A percentile compares a stretch with the other conserved stretches of the same genome.
Conservation (phyloP, 176 grass and related monocot species). For the Typha latifolia region DNA sequence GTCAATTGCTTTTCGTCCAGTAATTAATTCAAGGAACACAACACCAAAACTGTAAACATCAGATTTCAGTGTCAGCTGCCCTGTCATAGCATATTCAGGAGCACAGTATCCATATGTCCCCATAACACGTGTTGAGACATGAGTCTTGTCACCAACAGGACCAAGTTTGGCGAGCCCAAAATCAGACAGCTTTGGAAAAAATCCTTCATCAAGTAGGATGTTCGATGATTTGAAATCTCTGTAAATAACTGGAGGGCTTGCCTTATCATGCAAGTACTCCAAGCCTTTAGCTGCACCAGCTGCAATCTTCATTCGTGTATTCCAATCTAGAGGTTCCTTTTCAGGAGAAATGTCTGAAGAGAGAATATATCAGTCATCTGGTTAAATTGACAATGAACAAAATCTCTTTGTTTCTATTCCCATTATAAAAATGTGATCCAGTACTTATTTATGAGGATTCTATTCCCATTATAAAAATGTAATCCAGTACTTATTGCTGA, state of each 20-base stretch:
- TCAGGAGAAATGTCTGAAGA: slow-evolving; percentile 13
- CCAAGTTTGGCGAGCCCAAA: slow-evolving; percentile 29
- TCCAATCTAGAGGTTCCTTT: slow-evolving; percentile 15
- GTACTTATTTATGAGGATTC: too few relatives aligned
- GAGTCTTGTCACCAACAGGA: slow-evolving; percentile 22
- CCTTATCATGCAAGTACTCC: slow-evolving; percentile 19
- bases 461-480: too few relatives aligned
- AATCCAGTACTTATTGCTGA: too few relatives aligned
- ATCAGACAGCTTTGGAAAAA: slow-evolving; percentile 18
- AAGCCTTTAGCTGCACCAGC: slow-evolving; percentile 23
- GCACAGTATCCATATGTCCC: slow-evolving; percentile 27
- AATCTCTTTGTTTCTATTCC: too few relatives aligned
- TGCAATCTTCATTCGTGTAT: slow-evolving; percentile 22
- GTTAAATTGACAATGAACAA: too few relatives aligned
- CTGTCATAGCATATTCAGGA: slow-evolving; percentile 23
- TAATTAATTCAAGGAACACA: slow-evolving; percentile 22
- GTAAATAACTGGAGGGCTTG: slow-evolving; percentile 23
- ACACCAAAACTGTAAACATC: slow-evolving; percentile 32
- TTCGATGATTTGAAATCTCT: slow-evolving; percentile 27
- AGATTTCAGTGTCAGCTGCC: slow-evolving; percentile 21
- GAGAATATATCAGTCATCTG: too few relatives aligned
- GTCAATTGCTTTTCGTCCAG: slow-evolving; percentile 17
- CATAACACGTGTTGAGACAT: slow-evolving; percentile 28
- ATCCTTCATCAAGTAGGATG: slow-evolving; percentile 22
- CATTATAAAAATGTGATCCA: too few relatives aligned